Conservation (phyloP, 345 rosid species). For the Bruguiera parviflora region DNA sequence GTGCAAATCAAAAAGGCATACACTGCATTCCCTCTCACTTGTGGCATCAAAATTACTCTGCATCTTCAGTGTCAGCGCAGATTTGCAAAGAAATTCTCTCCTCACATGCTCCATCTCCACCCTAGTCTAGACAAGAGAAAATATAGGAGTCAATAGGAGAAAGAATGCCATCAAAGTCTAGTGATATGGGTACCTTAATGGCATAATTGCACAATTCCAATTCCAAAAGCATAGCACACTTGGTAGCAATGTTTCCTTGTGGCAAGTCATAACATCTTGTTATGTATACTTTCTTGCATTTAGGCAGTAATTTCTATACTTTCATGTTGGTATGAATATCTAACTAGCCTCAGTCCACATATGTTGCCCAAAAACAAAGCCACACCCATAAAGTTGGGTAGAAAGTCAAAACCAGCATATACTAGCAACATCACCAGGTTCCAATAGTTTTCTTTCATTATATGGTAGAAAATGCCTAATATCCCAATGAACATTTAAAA, state of each 20-base stretch:
- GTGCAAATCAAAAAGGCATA: conserved; percentile 94
- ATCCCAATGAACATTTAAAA: not conserved
- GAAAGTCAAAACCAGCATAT: no score
- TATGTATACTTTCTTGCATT: not conserved
- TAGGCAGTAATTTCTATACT: not conserved
- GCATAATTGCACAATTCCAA: conserved; percentile 3
- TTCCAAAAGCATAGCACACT: not conserved
- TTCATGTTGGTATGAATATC: no score
- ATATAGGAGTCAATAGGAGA: conserved; percentile 16
- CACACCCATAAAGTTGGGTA: no score
- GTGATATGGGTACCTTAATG: not conserved
- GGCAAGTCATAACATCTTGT: no score
- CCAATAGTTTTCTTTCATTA: no score
- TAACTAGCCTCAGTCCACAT: no score
- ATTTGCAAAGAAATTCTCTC: conserved; percentile 61
- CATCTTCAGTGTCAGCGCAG: conserved; percentile 75
- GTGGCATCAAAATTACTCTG: conserved; percentile 80
- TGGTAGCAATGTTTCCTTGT: no score
- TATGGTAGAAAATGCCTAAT: no score
- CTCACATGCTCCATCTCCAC: conserved; percentile 67
- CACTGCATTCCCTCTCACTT: conserved; percentile 83
- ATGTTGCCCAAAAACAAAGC: no score
- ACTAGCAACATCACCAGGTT: no score
- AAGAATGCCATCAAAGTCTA: conserved; percentile 1
- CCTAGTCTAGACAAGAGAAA: conserved; percentile 50